phyloP scores from a whole-genome alignment of 164 flowering plant genomes.

The Santalum album region DNA sequence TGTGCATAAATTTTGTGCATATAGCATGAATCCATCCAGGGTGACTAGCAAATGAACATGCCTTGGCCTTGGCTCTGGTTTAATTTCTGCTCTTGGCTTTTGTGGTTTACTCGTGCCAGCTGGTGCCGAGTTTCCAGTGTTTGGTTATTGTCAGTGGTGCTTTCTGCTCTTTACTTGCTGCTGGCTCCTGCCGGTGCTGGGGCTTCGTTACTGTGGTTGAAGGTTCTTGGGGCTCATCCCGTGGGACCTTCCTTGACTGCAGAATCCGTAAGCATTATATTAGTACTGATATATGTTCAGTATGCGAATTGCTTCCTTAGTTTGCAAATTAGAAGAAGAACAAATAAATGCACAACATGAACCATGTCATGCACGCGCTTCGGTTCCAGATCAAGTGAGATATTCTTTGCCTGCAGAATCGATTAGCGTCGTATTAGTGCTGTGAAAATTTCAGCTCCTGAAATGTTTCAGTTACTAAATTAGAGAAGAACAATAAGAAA shows the following conservation, averaged over 20 bases:
- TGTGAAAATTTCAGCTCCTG: too few species aligned
- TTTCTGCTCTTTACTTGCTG: too few species aligned
- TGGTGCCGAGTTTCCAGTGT: too few species aligned
- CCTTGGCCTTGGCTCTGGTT: conserved; percentile 19
- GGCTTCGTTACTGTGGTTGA: not conserved
- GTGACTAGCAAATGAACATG: conserved; percentile 3
- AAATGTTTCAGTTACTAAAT: too few species aligned
- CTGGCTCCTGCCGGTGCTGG: too few species aligned
- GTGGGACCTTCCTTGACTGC: conserved; percentile 46
- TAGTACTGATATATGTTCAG: not conserved
- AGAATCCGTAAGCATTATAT: not conserved
- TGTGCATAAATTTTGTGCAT: conserved; percentile 10
- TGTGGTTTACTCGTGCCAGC: too few species aligned
- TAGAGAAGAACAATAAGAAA: not conserved
- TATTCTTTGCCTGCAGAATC: too few species aligned
- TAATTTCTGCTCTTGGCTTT: conserved; percentile 11
- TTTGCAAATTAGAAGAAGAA: too few species aligned
- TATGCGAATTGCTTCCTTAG: too few species aligned
- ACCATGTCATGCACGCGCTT: conserved; percentile 10
- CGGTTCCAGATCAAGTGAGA: conserved; percentile 16
- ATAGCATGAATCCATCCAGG: conserved; percentile 9
- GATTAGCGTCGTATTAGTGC: too few species aligned
- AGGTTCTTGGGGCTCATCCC: conserved; percentile 15
- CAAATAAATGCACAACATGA: too few species aligned
- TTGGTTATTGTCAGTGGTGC: too few species aligned